Percentiles rank a stretch among this genome's conserved stretches.
These are phyloP conservation scores for Arthroderma sp. DNA, from an alignment of 2,329 filamentous ascomycete species.

Conservation along the genomic window DNA sequence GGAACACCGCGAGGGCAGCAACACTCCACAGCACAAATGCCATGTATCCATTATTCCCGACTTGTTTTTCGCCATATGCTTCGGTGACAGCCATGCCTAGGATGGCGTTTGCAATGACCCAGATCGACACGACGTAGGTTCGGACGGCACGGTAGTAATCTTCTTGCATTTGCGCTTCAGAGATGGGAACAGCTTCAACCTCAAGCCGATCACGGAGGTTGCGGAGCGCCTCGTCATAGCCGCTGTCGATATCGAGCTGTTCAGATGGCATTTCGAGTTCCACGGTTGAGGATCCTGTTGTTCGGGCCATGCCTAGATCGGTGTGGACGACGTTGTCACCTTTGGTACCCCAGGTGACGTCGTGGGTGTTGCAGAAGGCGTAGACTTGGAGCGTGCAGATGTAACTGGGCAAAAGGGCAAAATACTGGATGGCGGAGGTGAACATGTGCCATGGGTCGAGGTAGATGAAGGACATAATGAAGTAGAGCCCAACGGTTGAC, in stretches of 20 bases:
- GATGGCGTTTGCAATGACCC: constrained; percentile 85
- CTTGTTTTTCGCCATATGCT: constrained; percentile 57
- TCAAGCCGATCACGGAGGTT: constrained; percentile 90
- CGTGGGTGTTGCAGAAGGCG: constrained; percentile 98
- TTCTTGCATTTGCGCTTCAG: constrained; percentile 79
- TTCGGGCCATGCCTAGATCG: constrained; percentile 76
- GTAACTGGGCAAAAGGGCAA: constrained; percentile 79
- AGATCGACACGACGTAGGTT: constrained; percentile 93
- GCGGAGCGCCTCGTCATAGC: constrained; percentile 90
- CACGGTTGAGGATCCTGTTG: constrained; percentile 63
- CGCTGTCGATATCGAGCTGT: constrained; percentile 93
- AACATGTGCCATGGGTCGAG: constrained; percentile 99
- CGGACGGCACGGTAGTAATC: constrained; percentile 97
- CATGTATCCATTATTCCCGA: constrained; percentile 78
- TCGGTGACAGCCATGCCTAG: constrained; percentile 89
- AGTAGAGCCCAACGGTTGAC: constrained; percentile 85
- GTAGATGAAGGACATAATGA: constrained; percentile 91
- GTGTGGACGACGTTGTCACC: constrained; percentile 92
- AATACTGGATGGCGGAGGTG: constrained; percentile 82
- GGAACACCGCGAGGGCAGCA: constrained; percentile 72
- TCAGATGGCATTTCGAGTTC: constrained; percentile 96
- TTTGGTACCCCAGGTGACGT: constrained; percentile 98
- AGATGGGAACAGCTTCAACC: constrained; percentile 48
- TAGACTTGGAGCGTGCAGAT: constrained; percentile 97
- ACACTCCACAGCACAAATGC: constrained; percentile 89